These are phyloP conservation scores for Litsea cubeba DNA, from an alignment of 164 flowering plant genomes.

Conservation along the genomic window DNA sequence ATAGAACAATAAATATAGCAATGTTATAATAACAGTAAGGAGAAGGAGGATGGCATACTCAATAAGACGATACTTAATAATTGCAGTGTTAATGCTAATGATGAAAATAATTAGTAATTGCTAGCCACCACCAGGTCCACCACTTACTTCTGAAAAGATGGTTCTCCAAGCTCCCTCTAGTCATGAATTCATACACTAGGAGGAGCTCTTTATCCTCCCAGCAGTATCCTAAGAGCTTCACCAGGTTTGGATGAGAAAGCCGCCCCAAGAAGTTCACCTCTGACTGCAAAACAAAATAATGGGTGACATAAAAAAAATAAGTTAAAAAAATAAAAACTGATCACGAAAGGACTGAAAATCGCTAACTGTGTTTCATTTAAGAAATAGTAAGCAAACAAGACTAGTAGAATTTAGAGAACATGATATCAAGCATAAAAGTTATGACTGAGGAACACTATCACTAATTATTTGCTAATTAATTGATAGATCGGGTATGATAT, in stretches of 20 bases:
- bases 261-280: constrained; percentile 77
- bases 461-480: too few species aligned
- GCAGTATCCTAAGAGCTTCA: constrained; percentile 75
- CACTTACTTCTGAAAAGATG: constrained; percentile 84
- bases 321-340: neutral
- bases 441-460: too few species aligned
- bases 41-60: neutral
- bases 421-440: too few species aligned
- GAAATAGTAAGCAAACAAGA: too few species aligned
- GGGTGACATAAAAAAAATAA: neutral
- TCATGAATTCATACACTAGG: constrained; percentile 82
- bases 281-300: constrained; percentile 38
- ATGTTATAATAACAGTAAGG: neutral
- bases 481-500: neutral
- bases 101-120: too few species aligned
- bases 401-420: too few species aligned
- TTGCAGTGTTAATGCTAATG: neutral
- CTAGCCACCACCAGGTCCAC: constrained; percentile 19
- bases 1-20: neutral
- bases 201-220: constrained; percentile 69
- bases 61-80: neutral
- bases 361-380: too few species aligned
- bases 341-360: neutral
- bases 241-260: constrained; percentile 84
- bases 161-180: constrained; percentile 81